Percentiles rank a stretch among this genome's conserved stretches.
Evolutionary conservation across 2,329 filamentous ascomycete species (phyloP).

Genomic region (Hymenotorrendiella dingleyae): DNA sequence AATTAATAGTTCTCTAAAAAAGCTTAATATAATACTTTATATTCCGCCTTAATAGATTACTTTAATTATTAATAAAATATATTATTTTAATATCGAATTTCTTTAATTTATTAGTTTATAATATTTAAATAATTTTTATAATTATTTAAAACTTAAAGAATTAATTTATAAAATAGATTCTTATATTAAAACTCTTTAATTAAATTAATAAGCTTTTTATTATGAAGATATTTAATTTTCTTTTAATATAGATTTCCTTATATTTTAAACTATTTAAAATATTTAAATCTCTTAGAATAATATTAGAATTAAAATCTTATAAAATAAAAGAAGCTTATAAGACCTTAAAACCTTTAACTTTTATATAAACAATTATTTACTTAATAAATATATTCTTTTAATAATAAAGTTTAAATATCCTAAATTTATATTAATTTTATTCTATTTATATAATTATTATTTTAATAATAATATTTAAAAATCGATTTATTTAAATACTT

Average conservation of each 20-base stretch:
- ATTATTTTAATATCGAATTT: neutral
- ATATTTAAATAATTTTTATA: neutral
- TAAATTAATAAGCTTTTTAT: neutral
- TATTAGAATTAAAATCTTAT: neutral
- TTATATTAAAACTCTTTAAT: neutral
- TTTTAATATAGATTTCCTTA: too few species aligned
- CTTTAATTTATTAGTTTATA: neutral
- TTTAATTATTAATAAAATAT: neutral
- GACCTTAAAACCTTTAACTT: neutral
- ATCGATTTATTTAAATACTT: too few species aligned
- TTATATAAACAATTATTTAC: neutral
- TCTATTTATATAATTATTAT: neutral
- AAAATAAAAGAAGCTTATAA: neutral
- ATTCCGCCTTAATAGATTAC: neutral
- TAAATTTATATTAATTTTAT: too few species aligned
- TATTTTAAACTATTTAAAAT: neutral
- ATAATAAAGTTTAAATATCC: too few species aligned
- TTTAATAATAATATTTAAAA: neutral
- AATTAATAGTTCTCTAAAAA: neutral
- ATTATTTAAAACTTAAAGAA: neutral
- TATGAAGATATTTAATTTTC: too few species aligned
- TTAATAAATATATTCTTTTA: neutral
- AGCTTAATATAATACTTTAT: neutral
- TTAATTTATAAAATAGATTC: neutral
- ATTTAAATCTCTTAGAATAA: neutral